Base-by-base conservation (phyloP, 139 green algal genomes). In the Medakamo hakoo region DNA sequence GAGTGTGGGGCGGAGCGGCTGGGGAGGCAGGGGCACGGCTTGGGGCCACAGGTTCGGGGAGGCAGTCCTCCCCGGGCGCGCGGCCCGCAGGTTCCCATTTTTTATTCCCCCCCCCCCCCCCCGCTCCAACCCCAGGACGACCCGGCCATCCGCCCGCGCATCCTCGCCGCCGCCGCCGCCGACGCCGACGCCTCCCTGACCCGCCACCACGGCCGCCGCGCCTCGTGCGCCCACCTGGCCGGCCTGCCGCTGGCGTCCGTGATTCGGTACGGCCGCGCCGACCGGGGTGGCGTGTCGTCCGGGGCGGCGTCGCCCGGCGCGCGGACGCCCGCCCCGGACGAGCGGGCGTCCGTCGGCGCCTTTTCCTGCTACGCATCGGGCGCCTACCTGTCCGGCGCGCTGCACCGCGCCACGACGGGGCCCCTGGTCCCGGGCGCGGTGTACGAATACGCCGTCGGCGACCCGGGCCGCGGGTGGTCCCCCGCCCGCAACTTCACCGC, bases 391-490 rank as follows among this genome's bases (percentile, higher is more conserved):
- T 83, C 75, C 2, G 80, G 80, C 3, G 71, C 66, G 19, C 70
- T 86, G 52, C 76, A 86, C 55, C 66, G 71, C 27, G 29, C 49
- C 61, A 74, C 62, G 25, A 67, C 67, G 16, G 62, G 64, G 2
- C 40, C 40, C 9, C 16, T 52, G 40, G 16, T 9, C 16, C 40
- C 40, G 9, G 40, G 40, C 9, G 40, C 40, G 40, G 9, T 9
- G 40, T 52, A 52, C 16, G 82, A 69, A 59, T 86, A 87, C 59
- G 65, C 65, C 22, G 69, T 73, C 25, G 71, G 73, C 3, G 70
- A 74, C 62, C 30, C 55, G 3, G 30, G 57, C 3, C 24, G 40
- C 18, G 25, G 59, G 1, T 66, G 72, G 61, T 72, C 60, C 32
- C 27, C 74, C 49, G 61, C 73, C 57, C 64, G 60, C 62, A 76